Percentiles rank a stretch among this genome's conserved stretches.
These are phyloP conservation scores for Austropuccinia psidii DNA, from an alignment of 1,284 basidiomycete species.

Conservation along the genomic window DNA sequence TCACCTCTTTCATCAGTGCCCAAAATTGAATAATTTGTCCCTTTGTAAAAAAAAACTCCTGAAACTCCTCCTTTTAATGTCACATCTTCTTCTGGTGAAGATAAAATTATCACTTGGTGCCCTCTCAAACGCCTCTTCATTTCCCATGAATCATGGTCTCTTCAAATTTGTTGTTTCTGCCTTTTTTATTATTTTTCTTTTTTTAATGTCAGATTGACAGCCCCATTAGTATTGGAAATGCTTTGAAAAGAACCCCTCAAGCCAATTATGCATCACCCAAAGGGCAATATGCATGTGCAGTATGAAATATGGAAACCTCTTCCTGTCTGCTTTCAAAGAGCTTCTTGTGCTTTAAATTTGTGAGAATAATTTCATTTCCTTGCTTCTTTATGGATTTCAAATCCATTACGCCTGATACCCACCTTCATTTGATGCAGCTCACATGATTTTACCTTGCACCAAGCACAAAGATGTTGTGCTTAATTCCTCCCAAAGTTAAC, in stretches of 20 bases:
- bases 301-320: not conserved
- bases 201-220: too few relatives aligned
- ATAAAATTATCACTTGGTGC: too few relatives aligned
- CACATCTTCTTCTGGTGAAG: too few relatives aligned
- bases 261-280: constrained; percentile 25
- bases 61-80: not conserved
- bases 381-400: not conserved
- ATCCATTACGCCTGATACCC: too few relatives aligned
- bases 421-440: not conserved
- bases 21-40: not conserved
- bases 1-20: not conserved
- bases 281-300: not conserved
- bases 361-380: not conserved
- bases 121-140: too few relatives aligned
- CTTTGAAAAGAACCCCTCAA: constrained; percentile 1
- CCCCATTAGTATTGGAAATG: constrained; percentile 2
- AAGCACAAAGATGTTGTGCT: not conserved
- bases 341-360: not conserved
- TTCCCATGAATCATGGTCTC: not conserved
- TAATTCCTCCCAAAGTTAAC: not conserved
- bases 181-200: not conserved
- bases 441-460: too few relatives aligned
- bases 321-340: not conserved
- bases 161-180: not conserved
- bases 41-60: not conserved